phyloP scores from a whole-genome alignment of 2,329 filamentous ascomycete genomes.

The Diaporthe sp. region DNA sequence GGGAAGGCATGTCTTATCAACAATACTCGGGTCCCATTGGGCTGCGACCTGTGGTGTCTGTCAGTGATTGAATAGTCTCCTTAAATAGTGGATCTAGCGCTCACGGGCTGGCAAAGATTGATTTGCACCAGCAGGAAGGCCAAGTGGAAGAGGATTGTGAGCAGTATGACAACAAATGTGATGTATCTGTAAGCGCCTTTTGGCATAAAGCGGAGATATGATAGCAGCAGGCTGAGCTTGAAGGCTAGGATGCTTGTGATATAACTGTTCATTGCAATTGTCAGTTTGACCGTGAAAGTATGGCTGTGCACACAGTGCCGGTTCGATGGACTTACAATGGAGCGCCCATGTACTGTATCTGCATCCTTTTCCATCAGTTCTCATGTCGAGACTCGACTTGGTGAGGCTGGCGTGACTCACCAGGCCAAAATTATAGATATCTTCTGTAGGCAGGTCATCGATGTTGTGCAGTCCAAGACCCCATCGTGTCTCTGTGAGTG shows the following conservation, averaged over 20 bases:
- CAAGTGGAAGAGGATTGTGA: slow-evolving; percentile 51
- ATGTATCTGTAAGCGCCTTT: slow-evolving; percentile 46
- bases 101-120: slow-evolving; percentile 49
- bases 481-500: slow-evolving; percentile 53
- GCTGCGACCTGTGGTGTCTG: background rate
- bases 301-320: too few relatives aligned
- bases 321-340: slow-evolving; percentile 49
- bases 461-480: slow-evolving; percentile 50
- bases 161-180: slow-evolving; percentile 47
- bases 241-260: slow-evolving; percentile 56
- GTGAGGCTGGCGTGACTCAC: slow-evolving; percentile 37
- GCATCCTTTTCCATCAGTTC: slow-evolving; percentile 9
- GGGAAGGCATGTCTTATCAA: slow-evolving; percentile 50
- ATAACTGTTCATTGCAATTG: slow-evolving; percentile 44
- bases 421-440: slow-evolving; percentile 51
- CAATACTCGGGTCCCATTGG: slow-evolving; percentile 54
- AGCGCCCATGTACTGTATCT: slow-evolving; percentile 54
- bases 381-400: background rate
- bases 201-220: slow-evolving; percentile 57
- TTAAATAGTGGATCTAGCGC: slow-evolving; percentile 37
- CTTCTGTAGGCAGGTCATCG: slow-evolving; percentile 49
- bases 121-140: slow-evolving; percentile 49
- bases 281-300: background rate
- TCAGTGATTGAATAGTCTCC: background rate
- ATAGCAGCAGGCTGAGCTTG: slow-evolving; percentile 56